These are phyloP conservation scores for Yamadazyma conglobata DNA, from an alignment of 1,139 yeast genomes.

Conservation along the genomic window DNA sequence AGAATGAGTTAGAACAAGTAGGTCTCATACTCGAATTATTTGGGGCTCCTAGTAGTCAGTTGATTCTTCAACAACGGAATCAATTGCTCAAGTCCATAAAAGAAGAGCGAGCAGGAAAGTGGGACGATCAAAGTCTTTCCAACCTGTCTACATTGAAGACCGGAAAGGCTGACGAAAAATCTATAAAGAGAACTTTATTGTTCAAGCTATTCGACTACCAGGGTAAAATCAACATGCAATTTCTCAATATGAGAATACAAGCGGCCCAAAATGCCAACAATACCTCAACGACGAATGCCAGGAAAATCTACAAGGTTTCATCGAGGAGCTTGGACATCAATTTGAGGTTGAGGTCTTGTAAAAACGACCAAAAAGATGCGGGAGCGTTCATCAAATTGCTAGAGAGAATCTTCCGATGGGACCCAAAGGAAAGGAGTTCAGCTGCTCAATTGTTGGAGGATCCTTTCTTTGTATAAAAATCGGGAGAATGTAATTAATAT, in stretches of 20 bases:
- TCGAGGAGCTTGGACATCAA: conserved; percentile 37
- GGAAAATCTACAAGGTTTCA: conserved; percentile 25
- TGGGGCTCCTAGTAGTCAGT: conserved; percentile 53
- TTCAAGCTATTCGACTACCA: conserved; percentile 38
- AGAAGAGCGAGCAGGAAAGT: conserved; percentile 15
- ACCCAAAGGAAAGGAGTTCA: conserved; percentile 44
- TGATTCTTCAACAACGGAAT: conserved; percentile 24
- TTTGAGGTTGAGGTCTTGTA: conserved; percentile 36
- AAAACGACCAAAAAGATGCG: conserved; percentile 18
- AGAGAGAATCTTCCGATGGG: conserved; percentile 50
- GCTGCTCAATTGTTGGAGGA: conserved; percentile 45
- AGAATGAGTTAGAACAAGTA: conserved; percentile 64
- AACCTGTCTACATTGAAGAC: conserved; percentile 9
- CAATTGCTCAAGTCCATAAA: conserved; percentile 17
- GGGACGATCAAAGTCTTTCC: conserved; percentile 8
- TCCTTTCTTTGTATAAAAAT: conserved; percentile 17
- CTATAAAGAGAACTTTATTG: conserved; percentile 30
- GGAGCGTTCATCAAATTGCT: conserved; percentile 28
- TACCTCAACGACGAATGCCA: conserved; percentile 12
- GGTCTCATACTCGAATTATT: conserved; percentile 55
- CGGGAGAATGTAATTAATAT: too few species aligned
- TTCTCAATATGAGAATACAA: conserved; percentile 24
- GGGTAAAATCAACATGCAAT: conserved; percentile 35
- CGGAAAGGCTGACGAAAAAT: conserved; percentile 20
- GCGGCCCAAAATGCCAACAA: conserved; percentile 17